Evolutionary conservation across 2,329 filamentous ascomycete species (phyloP).

Genomic region (Ascomycota sp.): DNA sequence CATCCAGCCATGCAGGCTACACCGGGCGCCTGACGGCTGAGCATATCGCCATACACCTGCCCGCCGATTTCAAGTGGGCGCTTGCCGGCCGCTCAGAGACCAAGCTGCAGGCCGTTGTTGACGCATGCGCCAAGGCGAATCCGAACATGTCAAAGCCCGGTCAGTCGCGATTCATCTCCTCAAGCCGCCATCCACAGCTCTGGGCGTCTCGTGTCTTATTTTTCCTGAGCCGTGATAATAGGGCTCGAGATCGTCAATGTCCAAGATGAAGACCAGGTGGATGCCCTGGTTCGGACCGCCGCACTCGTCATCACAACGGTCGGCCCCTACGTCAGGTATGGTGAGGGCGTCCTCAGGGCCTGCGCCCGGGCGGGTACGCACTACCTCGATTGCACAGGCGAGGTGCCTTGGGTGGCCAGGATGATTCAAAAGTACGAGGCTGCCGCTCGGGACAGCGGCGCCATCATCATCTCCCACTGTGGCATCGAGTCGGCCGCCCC

Average conservation of each 20-base stretch:
- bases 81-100: conserved; percentile 61
- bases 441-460: conserved; percentile 29
- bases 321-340: conserved; percentile 35
- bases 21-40: conserved; percentile 62
- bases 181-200: background rate
- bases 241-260: conserved; percentile 32
- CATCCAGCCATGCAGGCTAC: conserved; percentile 38
- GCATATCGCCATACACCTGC: conserved; percentile 48
- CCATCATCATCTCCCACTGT: conserved; percentile 39
- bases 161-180: conserved; percentile 16
- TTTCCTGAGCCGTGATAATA: conserved; percentile 8
- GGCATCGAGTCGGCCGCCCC: conserved; percentile 42
- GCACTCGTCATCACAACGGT: conserved; percentile 36
- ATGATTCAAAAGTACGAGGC: conserved; percentile 41
- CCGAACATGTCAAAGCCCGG: conserved; percentile 51
- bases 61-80: conserved; percentile 70
- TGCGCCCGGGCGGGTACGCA: conserved; percentile 43
- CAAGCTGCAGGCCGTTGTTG: conserved; percentile 51
- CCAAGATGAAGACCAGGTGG: conserved; percentile 23
- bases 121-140: conserved; percentile 45
- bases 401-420: conserved; percentile 32
- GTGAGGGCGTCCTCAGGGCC: conserved; percentile 37
- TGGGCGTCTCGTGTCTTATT: conserved; percentile 1
- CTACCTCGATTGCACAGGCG: conserved; percentile 43
- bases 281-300: conserved; percentile 31